Conservation (phyloP, 768 basidiomycete species). For the Leccinum disarticulatum region DNA sequence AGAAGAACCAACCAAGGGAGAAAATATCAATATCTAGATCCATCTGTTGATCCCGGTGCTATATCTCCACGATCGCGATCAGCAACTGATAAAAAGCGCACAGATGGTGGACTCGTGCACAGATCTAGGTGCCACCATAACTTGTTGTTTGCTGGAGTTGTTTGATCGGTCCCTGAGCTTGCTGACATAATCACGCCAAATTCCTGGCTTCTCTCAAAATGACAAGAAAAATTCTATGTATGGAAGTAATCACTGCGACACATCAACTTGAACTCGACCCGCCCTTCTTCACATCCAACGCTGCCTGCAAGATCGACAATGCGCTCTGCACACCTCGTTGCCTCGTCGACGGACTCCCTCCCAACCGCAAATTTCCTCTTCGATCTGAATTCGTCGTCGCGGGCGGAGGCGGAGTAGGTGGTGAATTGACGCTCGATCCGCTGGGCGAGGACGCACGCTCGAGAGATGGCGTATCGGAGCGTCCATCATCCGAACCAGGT, state of each 20-base stretch:
- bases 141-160: neutral
- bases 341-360: slow-evolving; percentile 25
- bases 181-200: neutral
- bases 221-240: neutral
- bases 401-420: slow-evolving; percentile 22
- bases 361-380: slow-evolving; percentile 18
- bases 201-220: neutral
- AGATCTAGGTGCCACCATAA: no score
- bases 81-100: neutral
- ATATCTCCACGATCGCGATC: neutral
- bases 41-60: neutral
- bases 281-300: slow-evolving; percentile 28
- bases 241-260: neutral
- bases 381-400: slow-evolving; percentile 15
- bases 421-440: slow-evolving; percentile 23
- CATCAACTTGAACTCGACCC: slow-evolving; percentile 13
- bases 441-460: slow-evolving; percentile 28
- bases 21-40: neutral
- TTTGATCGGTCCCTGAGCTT: neutral
- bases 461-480: slow-evolving; percentile 25
- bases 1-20: neutral
- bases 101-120: neutral
- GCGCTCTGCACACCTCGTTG: slow-evolving; percentile 23
- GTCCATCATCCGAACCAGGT: slow-evolving; percentile 36
- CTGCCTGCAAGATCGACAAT: slow-evolving; percentile 30